Evolutionary conservation across 2,329 filamentous ascomycete genomes (phyloP).

Genomic region (Hyphodiscus sp.): DNA sequence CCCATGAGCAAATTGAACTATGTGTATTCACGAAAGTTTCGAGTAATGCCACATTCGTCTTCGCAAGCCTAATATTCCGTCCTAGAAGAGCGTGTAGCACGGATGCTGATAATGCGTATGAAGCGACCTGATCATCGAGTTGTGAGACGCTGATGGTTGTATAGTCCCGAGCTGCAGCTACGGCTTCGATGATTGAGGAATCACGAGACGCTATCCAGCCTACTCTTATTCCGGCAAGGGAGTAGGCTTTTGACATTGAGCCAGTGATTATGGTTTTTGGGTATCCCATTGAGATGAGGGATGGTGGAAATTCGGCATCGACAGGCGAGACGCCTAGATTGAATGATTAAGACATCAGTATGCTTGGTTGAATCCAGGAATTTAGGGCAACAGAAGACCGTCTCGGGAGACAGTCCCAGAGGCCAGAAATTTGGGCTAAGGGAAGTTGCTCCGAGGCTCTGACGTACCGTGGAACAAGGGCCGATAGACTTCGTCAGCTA

Average conservation of each 20-base stretch:
- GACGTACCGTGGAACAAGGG: conserved; percentile 61
- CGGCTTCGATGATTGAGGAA: conserved; percentile 51
- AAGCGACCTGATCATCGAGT: conserved; percentile 72
- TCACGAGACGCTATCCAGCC: conserved; percentile 76
- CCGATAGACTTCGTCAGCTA: conserved; percentile 78
- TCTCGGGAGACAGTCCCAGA: no score
- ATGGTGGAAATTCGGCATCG: conserved; percentile 51
- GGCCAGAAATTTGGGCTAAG: no score
- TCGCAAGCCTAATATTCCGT: conserved; percentile 61
- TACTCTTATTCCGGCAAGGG: conserved; percentile 71
- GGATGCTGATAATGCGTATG: conserved; percentile 60
- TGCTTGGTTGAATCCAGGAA: no score
- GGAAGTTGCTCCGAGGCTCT: no score
- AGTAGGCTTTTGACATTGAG: conserved; percentile 81
- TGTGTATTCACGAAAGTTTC: conserved; percentile 61
- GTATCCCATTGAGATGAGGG: conserved; percentile 66
- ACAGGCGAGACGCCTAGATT: conserved; percentile 21
- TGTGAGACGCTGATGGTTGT: conserved; percentile 83
- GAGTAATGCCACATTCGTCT: conserved; percentile 59
- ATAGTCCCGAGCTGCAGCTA: conserved; percentile 67
- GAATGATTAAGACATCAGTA: no score
- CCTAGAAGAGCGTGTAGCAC: conserved; percentile 58
- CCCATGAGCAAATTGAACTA: conserved; percentile 59
- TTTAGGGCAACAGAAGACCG: no score
- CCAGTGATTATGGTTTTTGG: conserved; percentile 65